Evolutionary conservation across 1,284 basidiomycete species (phyloP).

Genomic region (Sphaerobolus stellatus): DNA sequence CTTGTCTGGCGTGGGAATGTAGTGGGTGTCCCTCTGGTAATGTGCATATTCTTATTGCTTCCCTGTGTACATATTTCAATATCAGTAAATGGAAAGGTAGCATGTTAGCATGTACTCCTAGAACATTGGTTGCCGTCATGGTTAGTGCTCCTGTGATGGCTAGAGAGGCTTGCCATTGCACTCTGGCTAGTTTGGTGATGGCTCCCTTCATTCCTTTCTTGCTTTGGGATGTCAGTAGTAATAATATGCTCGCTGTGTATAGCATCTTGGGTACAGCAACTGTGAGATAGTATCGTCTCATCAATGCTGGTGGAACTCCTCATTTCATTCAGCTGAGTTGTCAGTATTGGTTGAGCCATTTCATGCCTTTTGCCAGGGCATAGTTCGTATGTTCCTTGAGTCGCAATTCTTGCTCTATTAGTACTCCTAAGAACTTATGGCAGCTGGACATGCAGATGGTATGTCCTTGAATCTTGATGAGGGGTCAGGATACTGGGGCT

Average conservation of each 20-base stretch:
- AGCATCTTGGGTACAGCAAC: not conserved
- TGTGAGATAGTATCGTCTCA: not conserved
- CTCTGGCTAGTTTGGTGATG: constrained; percentile 1
- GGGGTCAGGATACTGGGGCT: not conserved
- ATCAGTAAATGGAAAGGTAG: constrained; percentile 31
- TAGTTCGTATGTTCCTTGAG: not conserved
- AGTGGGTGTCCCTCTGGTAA: too few relatives aligned
- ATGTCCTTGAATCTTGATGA: not conserved
- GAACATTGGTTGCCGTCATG: not conserved
- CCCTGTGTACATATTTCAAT: too few relatives aligned
- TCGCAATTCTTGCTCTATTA: not conserved
- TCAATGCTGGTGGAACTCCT: not conserved
- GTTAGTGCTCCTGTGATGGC: constrained; percentile 7
- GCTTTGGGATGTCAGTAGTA: not conserved
- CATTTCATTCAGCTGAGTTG: not conserved
- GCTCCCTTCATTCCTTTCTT: not conserved
- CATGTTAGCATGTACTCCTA: constrained; percentile 9
- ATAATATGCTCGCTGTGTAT: not conserved
- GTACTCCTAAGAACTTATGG: not conserved
- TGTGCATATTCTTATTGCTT: too few relatives aligned
- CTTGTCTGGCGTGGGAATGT: too few relatives aligned
- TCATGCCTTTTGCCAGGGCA: constrained; percentile 2
- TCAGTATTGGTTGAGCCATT: not conserved
- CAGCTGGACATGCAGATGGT: not conserved
- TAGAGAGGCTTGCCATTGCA: constrained; percentile 8